Evolutionary conservation across 108 stramenopile genomes (phyloP).

Genomic region (Pseudonitzschia delicatissima): DNA sequence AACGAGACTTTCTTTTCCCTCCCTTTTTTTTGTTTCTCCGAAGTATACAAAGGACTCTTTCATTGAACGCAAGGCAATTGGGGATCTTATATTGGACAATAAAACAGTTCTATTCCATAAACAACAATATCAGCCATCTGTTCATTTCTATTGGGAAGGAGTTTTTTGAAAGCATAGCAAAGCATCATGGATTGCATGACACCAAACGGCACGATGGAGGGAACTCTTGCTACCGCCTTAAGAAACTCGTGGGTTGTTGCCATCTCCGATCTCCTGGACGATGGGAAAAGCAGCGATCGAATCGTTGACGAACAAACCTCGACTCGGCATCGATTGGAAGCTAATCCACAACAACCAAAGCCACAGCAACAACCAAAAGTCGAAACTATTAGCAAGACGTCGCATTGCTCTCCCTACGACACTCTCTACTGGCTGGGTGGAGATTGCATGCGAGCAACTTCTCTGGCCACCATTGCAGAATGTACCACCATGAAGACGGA

Average conservation of each 20-base stretch:
- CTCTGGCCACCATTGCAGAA: background rate
- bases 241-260: background rate
- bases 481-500: constrained; percentile 3
- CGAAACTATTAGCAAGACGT: background rate
- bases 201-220: background rate
- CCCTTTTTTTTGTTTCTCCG: too few relatives aligned
- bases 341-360: background rate
- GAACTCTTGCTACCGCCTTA: background rate
- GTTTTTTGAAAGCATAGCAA: too few relatives aligned
- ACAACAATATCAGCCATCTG: too few relatives aligned
- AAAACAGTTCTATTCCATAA: too few relatives aligned
- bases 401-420: background rate
- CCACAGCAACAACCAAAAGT: background rate
- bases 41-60: too few relatives aligned
- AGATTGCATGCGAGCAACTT: background rate
- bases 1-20: too few relatives aligned
- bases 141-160: too few relatives aligned
- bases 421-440: background rate
- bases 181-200: background rate
- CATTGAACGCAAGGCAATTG: too few relatives aligned
- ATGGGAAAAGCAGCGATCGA: background rate
- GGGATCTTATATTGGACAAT: too few relatives aligned
- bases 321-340: too few relatives aligned
- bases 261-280: background rate
- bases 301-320: too few relatives aligned